These are phyloP conservation scores for Cordyceps pruinosa DNA, from an alignment of 2,329 filamentous ascomycete species.

Conservation along the genomic window DNA sequence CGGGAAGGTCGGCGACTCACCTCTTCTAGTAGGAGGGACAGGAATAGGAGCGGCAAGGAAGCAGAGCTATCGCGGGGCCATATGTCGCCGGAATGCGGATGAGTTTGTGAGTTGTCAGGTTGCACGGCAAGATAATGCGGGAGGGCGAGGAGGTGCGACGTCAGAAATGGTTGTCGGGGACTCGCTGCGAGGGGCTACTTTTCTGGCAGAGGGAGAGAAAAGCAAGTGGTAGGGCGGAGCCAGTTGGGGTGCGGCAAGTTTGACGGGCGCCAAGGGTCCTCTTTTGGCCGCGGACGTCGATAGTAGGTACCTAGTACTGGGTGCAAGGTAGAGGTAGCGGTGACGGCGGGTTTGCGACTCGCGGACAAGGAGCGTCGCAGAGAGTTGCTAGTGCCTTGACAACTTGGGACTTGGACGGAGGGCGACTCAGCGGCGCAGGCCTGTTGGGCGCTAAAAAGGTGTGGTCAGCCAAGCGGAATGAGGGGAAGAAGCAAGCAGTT, in stretches of 20 bases:
- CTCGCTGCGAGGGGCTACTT: conserved; percentile 7
- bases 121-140: neutral
- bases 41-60: neutral
- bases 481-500: conserved; percentile 6
- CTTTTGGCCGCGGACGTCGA: neutral
- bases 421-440: conserved; percentile 6
- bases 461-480: conserved; percentile 12
- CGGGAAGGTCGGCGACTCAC: conserved; percentile 5
- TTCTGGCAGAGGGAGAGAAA: neutral
- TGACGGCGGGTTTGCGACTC: conserved; percentile 15
- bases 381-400: neutral
- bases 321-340: conserved; percentile 13
- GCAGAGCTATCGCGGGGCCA: conserved; percentile 3
- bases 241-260: conserved; percentile 1
- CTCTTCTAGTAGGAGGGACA: neutral
- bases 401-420: neutral
- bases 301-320: too few species aligned
- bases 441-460: conserved; percentile 13
- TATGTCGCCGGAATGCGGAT: conserved; percentile 1
- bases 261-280: conserved; percentile 11
- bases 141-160: conserved; percentile 3
- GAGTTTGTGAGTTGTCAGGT: conserved; percentile 1
- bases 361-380: conserved; percentile 6
- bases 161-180: conserved; percentile 2
- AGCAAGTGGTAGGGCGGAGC: conserved; percentile 1